Evolutionary conservation across 108 stramenopile genomes (phyloP).

Genomic region (Pseudonitzschia pungens): DNA sequence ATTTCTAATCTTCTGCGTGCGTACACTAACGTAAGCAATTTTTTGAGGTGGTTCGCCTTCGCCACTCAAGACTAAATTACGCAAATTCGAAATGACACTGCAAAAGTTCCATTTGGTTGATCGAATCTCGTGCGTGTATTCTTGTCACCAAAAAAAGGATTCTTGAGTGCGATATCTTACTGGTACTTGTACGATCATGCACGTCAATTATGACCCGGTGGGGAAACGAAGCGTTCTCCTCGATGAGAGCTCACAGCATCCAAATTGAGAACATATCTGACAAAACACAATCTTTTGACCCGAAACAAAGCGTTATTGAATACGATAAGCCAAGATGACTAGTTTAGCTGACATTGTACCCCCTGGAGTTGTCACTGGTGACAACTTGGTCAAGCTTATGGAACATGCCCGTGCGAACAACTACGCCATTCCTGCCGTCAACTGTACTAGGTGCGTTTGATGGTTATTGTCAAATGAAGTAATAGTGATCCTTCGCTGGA

Average conservation of each 20-base stretch:
- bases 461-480: background rate
- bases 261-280: background rate
- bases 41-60: background rate
- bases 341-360: slow-evolving; percentile 57
- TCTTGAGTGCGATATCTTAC: no score
- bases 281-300: background rate
- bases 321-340: slow-evolving; percentile 25
- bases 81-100: background rate
- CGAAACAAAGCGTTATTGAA: no score
- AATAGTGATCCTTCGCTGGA: no score
- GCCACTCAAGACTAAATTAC: background rate
- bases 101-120: background rate
- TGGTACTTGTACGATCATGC: no score
- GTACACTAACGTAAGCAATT: background rate
- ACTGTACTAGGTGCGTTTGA: slow-evolving; percentile 87
- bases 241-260: background rate
- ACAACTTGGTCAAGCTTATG: slow-evolving; percentile 84
- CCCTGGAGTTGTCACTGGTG: slow-evolving; percentile 71
- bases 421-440: slow-evolving; percentile 94
- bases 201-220: no score
- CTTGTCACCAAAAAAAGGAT: background rate
- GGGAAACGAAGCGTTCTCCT: no score
- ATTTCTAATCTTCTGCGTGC: background rate
- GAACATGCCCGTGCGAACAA: slow-evolving; percentile 86
- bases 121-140: slow-evolving; percentile 1